A percentile compares a stretch with the other conserved stretches of the same genome.
phyloP scores from a whole-genome alignment of 2,329 filamentous ascomycete genomes.

The Trichophyton mentagrophytes region DNA sequence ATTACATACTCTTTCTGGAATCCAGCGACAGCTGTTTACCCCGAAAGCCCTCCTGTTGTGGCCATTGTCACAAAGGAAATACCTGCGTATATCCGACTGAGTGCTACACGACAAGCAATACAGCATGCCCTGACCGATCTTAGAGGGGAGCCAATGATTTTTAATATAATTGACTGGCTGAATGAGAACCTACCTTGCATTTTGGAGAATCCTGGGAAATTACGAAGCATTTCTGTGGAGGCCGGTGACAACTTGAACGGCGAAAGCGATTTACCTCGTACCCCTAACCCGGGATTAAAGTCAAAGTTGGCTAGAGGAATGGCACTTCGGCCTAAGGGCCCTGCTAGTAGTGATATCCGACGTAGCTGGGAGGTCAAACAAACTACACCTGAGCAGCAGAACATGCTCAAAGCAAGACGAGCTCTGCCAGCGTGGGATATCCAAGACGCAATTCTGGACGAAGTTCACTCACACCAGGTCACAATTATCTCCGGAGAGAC shows the following conservation, averaged over 20 bases:
- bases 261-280: slow-evolving; percentile 18
- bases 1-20: slow-evolving; percentile 54
- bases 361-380: slow-evolving; percentile 59
- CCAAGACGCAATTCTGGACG: slow-evolving; percentile 60
- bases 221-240: slow-evolving; percentile 73
- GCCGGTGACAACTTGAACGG: slow-evolving; percentile 51
- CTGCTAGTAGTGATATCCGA: slow-evolving; percentile 44
- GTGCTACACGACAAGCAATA: slow-evolving; percentile 66
- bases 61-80: slow-evolving; percentile 55
- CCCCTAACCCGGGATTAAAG: slow-evolving; percentile 14
- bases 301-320: slow-evolving; percentile 45
- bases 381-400: slow-evolving; percentile 49
- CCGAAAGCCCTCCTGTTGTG: slow-evolving; percentile 53
- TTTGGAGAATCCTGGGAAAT: slow-evolving; percentile 67
- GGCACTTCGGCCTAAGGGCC: slow-evolving; percentile 46
- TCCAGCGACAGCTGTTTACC: slow-evolving; percentile 54
- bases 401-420: slow-evolving; percentile 61
- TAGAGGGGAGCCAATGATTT: slow-evolving; percentile 79
- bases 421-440: slow-evolving; percentile 79
- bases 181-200: slow-evolving; percentile 73
- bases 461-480: slow-evolving; percentile 67
- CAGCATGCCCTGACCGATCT: slow-evolving; percentile 57
- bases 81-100: slow-evolving; percentile 86
- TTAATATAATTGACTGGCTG: slow-evolving; percentile 80
- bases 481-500: slow-evolving; percentile 97